A percentile compares a stretch with the other conserved stretches of the same genome.
These are phyloP conservation scores for Colletotrichum orbiculare DNA, from an alignment of 2,329 filamentous ascomycete genomes.

Conservation along the genomic window DNA sequence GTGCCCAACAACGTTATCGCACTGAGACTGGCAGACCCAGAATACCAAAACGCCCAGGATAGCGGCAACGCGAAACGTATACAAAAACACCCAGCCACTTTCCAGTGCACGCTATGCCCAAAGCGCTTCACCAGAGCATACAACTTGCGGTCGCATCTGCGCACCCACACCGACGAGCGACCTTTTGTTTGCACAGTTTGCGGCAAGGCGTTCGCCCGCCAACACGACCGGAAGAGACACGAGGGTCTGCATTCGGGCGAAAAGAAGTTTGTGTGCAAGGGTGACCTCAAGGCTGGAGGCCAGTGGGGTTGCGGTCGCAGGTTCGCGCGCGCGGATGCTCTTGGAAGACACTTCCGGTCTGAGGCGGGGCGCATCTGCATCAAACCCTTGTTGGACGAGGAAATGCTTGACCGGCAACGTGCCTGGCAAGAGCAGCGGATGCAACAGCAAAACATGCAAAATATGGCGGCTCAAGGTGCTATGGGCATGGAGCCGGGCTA, in stretches of 20 bases:
- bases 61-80: conserved; percentile 79
- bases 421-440: conserved; percentile 79
- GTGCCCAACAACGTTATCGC: conserved; percentile 77
- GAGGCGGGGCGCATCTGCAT: conserved; percentile 97
- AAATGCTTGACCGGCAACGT: conserved; percentile 84
- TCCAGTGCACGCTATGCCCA: conserved; percentile 92
- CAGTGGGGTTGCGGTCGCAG: conserved; percentile 94
- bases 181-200: conserved; percentile 98
- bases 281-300: conserved; percentile 83
- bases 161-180: conserved; percentile 96
- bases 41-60: conserved; percentile 76
- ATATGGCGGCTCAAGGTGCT: conserved; percentile 61
- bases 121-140: conserved; percentile 98
- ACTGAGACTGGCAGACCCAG: conserved; percentile 89
- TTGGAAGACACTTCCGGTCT: conserved; percentile 93
- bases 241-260: conserved; percentile 96
- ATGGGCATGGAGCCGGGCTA: conserved; percentile 71
- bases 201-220: conserved; percentile 95
- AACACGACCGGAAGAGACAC: conserved; percentile 97
- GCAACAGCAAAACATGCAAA: conserved; percentile 72
- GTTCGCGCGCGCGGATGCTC: conserved; percentile 93
- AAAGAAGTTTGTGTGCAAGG: conserved; percentile 98
- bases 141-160: conserved; percentile 92
- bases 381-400: conserved; percentile 95
- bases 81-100: conserved; percentile 97